Conservation (phyloP, 1,139 yeast species). For the Candida sp. region DNA sequence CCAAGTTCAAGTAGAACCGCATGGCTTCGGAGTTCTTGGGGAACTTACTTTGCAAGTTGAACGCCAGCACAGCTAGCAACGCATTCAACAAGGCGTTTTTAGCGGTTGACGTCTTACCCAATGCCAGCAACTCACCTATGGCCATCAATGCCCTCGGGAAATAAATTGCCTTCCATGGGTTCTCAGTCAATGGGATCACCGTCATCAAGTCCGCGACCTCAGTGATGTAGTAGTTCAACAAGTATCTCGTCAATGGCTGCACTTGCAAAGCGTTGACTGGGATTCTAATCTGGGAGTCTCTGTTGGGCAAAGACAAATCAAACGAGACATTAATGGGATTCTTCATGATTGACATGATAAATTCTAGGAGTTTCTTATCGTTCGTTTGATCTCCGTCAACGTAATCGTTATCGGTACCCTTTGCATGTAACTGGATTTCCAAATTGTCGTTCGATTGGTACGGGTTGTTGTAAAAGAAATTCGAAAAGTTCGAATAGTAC, state of each 20-base stretch:
- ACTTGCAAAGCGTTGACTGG: conserved; percentile 68
- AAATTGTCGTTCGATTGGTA: conserved; percentile 45
- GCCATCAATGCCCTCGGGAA: conserved; percentile 85
- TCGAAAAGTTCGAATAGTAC: conserved; percentile 45
- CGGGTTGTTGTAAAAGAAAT: conserved; percentile 47
- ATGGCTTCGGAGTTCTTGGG: conserved; percentile 62
- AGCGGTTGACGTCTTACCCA: conserved; percentile 78
- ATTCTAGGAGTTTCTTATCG: conserved; percentile 44
- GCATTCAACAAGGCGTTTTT: conserved; percentile 83
- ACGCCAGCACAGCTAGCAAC: conserved; percentile 79
- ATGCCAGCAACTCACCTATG: conserved; percentile 76
- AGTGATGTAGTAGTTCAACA: conserved; percentile 75
- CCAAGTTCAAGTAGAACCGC: conserved; percentile 73
- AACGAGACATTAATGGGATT: conserved; percentile 44
- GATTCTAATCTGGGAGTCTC: conserved; percentile 35
- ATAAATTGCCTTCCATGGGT: conserved; percentile 88
- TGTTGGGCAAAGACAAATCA: conserved; percentile 30
- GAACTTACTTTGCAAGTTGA: conserved; percentile 76
- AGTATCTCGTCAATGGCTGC: conserved; percentile 69
- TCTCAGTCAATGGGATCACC: conserved; percentile 78
- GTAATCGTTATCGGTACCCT: conserved; percentile 30
- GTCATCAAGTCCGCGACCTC: conserved; percentile 90
- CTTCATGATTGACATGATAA: conserved; percentile 53
- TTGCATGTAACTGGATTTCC: conserved; percentile 50
- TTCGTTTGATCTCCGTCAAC: conserved; percentile 39